Evolutionary conservation across 352 stramenopile species (phyloP).

Genomic region (Phytophthora multivora): DNA sequence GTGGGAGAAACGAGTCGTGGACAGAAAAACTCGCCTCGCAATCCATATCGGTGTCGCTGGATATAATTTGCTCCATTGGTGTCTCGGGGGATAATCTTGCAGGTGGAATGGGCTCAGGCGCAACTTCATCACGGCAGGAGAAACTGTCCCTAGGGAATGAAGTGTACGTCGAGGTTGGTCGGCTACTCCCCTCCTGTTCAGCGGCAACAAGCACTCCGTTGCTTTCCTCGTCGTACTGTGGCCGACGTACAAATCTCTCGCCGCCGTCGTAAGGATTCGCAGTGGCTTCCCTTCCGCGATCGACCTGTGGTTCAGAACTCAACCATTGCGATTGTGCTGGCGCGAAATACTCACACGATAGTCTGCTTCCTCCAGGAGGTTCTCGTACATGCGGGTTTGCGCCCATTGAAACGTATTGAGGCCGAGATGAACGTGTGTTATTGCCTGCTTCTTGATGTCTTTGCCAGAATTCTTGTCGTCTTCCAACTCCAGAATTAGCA

Average conservation of each 20-base stretch:
- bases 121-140: neutral
- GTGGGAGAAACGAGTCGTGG: slow-evolving; percentile 47
- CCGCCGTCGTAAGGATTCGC: neutral
- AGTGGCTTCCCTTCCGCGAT: neutral
- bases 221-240: neutral
- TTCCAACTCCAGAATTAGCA: neutral
- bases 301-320: neutral
- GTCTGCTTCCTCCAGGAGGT: neutral
- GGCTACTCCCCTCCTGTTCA: neutral
- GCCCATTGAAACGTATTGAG: neutral
- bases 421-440: neutral
- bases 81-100: neutral
- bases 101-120: neutral
- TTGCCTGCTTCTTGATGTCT: neutral
- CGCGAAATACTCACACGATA: neutral
- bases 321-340: neutral
- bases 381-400: neutral
- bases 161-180: neutral
- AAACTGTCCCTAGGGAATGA: neutral
- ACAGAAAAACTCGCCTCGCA: slow-evolving; percentile 45
- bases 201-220: neutral
- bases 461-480: neutral
- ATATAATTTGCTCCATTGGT: neutral
- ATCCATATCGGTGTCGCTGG: slow-evolving; percentile 18
- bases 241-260: neutral